Percentiles rank a stretch among this genome's conserved stretches.
These are phyloP conservation scores for Agrocybe pediades DNA, from an alignment of 768 basidiomycete genomes.

Conservation along the genomic window DNA sequence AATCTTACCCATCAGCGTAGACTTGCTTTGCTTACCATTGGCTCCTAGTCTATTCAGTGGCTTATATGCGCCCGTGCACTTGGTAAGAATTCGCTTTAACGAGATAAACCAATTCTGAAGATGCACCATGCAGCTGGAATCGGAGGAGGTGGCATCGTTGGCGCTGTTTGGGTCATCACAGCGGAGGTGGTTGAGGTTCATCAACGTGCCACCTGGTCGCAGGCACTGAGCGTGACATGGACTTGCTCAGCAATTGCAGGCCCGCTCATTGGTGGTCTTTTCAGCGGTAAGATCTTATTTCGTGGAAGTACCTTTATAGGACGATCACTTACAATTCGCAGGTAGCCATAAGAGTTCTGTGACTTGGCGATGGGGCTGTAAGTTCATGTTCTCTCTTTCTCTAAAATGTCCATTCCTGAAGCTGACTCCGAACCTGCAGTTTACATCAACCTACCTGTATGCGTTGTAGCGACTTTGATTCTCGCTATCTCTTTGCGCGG, in stretches of 20 bases:
- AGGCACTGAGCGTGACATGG: conserved; percentile 87
- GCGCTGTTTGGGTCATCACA: conserved; percentile 84
- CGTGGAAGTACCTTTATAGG: neutral
- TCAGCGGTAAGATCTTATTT: conserved; percentile 60
- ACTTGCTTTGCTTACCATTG: conserved; percentile 9
- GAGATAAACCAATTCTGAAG: conserved; percentile 26
- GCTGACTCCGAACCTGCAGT: conserved; percentile 44
- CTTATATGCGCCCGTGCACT: conserved; percentile 66
- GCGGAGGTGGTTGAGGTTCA: conserved; percentile 78
- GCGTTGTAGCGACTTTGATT: conserved; percentile 58
- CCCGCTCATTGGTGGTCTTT: conserved; percentile 77
- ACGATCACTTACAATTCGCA: conserved; percentile 20
- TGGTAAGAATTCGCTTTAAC: conserved; percentile 26
- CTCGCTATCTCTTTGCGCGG: conserved; percentile 61
- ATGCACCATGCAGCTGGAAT: conserved; percentile 61
- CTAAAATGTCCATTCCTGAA: conserved; percentile 8
- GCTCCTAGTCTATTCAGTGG: conserved; percentile 53
- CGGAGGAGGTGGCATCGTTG: conserved; percentile 85
- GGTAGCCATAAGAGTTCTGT: conserved; percentile 37
- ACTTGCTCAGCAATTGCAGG: conserved; percentile 84
- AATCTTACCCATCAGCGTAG: conserved; percentile 9
- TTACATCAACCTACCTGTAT: conserved; percentile 84
- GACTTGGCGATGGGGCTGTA: conserved; percentile 88
- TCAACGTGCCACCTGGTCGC: conserved; percentile 80
- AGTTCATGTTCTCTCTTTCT: conserved; percentile 30